Conservation (phyloP, 208 protist genomes). For the Leishmania gerbilli region DNA sequence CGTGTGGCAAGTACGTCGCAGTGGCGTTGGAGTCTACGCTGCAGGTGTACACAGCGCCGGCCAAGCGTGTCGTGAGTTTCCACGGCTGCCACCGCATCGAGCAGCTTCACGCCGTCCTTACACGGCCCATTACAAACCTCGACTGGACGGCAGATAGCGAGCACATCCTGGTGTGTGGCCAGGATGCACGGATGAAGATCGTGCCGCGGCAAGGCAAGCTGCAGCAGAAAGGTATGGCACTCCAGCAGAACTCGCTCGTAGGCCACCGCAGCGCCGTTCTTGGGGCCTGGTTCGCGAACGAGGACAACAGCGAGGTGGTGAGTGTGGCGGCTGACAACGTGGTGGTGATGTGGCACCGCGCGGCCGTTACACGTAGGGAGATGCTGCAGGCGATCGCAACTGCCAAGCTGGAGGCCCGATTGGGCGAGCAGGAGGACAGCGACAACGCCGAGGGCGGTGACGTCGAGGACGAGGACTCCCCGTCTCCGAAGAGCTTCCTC, state of each 20-base stretch:
- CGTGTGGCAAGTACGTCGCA: slow-evolving; percentile 88
- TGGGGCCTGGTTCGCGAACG: slow-evolving; percentile 85
- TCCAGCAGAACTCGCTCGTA: slow-evolving; percentile 81
- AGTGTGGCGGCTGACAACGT: slow-evolving; percentile 87
- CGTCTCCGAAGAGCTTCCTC: slow-evolving; percentile 73
- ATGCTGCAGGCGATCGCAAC: slow-evolving; percentile 83
- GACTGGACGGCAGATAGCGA: slow-evolving; percentile 87
- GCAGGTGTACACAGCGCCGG: slow-evolving; percentile 86
- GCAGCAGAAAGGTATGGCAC: slow-evolving; percentile 76
- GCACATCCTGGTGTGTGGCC: slow-evolving; percentile 83
- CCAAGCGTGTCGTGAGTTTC: slow-evolving; percentile 82
- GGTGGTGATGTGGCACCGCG: slow-evolving; percentile 75
- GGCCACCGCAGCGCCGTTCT: slow-evolving; percentile 87
- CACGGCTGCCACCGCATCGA: slow-evolving; percentile 89
- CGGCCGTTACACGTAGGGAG: slow-evolving; percentile 68
- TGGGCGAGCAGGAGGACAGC: slow-evolving; percentile 32
- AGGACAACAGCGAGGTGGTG: slow-evolving; percentile 52
- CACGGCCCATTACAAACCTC: slow-evolving; percentile 77
- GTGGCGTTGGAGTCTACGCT: slow-evolving; percentile 86
- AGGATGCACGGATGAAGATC: slow-evolving; percentile 91
- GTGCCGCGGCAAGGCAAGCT: slow-evolving; percentile 75
- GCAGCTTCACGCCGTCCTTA: slow-evolving; percentile 81
- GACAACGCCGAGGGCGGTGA: slow-evolving; percentile 33
- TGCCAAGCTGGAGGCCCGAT: slow-evolving; percentile 62
- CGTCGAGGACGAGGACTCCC: slow-evolving; percentile 43